phyloP scores from a whole-genome alignment of 805 yeast species.

The Yarrowia deformans region DNA sequence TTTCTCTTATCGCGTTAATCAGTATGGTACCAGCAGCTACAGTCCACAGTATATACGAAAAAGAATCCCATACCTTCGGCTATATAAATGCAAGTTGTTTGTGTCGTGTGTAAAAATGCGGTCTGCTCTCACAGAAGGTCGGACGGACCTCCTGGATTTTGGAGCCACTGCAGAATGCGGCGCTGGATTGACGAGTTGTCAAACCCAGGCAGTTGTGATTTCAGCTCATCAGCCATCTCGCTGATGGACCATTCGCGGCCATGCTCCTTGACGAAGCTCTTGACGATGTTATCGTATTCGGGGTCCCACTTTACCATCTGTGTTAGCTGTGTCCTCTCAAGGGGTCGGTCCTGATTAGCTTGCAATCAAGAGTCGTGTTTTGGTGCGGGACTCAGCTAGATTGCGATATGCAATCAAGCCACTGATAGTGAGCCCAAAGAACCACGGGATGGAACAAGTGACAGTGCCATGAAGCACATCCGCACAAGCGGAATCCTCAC shows the following conservation, averaged over 20 bases:
- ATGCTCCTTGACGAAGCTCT: constrained; percentile 29
- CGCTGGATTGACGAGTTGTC: constrained; percentile 29
- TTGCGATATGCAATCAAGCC: not conserved
- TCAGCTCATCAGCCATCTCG: constrained; percentile 36
- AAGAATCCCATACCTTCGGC: constrained; percentile 8
- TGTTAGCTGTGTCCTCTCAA: not conserved
- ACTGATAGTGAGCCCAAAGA: not conserved
- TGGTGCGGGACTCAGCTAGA: too few relatives aligned
- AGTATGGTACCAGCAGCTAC: too few relatives aligned
- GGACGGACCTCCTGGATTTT: constrained; percentile 14
- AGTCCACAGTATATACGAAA: too few relatives aligned
- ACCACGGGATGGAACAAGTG: not conserved
- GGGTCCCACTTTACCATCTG: constrained; percentile 31
- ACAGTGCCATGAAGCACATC: not conserved
- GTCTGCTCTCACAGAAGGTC: not conserved
- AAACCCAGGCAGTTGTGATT: constrained; percentile 26
- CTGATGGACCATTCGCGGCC: constrained; percentile 38
- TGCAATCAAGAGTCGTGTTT: too few relatives aligned
- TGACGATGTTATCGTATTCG: constrained; percentile 23
- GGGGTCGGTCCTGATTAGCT: too few relatives aligned
- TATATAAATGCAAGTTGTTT: constrained; percentile 20
- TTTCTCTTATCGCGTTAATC: too few relatives aligned
- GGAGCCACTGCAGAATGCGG: constrained; percentile 34
- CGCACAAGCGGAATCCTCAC: not conserved
- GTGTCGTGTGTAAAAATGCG: not conserved